These are phyloP conservation scores for Metschnikowia reukaufii DNA, from an alignment of 805 yeast species.

Conservation along the genomic window DNA sequence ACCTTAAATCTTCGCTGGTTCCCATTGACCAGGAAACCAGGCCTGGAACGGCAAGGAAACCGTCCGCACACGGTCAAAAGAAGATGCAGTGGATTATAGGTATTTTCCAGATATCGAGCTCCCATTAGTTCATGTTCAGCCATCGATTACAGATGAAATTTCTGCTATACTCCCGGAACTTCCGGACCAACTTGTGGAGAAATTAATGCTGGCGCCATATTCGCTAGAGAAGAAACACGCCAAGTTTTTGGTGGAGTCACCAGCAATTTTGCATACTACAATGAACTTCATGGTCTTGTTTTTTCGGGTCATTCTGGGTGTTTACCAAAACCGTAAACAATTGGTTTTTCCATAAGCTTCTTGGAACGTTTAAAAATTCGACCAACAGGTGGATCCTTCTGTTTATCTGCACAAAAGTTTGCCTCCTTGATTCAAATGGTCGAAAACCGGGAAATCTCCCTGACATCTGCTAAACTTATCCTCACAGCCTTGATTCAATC, in stretches of 20 bases:
- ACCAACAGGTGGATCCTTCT: constrained; percentile 31
- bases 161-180: constrained; percentile 48
- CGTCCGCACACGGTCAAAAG: constrained; percentile 68
- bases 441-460: constrained; percentile 49
- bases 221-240: constrained; percentile 72
- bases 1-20: constrained; percentile 36
- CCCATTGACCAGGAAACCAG: constrained; percentile 63
- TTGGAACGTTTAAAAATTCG: constrained; percentile 64
- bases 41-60: constrained; percentile 89
- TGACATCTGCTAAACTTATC: constrained; percentile 65
- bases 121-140: constrained; percentile 53
- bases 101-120: constrained; percentile 95
- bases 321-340: constrained; percentile 52
- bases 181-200: constrained; percentile 58
- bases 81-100: constrained; percentile 80
- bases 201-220: constrained; percentile 51
- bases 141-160: constrained; percentile 44
- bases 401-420: constrained; percentile 43
- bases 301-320: constrained; percentile 20
- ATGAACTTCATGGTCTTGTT: constrained; percentile 34
- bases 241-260: constrained; percentile 56
- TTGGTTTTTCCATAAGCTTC: constrained; percentile 80
- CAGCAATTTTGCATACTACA: constrained; percentile 51
- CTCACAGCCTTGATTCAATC: constrained; percentile 59
- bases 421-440: constrained; percentile 57